Conservation (phyloP, 257 asterid genomes). For the Lavandula angustifolia region DNA sequence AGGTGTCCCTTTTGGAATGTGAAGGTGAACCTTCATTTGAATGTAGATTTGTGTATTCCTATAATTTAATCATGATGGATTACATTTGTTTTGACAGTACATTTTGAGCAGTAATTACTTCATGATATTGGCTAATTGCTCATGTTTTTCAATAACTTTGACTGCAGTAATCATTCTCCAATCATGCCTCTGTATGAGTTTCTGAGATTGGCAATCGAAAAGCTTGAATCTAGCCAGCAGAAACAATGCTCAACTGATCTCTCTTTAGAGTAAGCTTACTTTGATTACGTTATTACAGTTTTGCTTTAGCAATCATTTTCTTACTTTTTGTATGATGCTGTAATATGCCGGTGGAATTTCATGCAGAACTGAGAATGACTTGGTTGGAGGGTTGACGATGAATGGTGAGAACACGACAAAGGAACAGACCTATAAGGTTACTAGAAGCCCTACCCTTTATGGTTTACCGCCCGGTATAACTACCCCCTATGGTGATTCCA, state of each 20-base stretch:
- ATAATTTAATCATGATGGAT: not conserved
- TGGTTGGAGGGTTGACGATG: constrained; percentile 56
- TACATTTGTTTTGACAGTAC: constrained; percentile 2
- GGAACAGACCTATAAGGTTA: not conserved
- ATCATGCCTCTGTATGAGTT: constrained; percentile 78
- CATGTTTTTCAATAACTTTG: not conserved
- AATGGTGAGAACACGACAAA: constrained; percentile 37
- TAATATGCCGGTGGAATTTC: constrained; percentile 18
- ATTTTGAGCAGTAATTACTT: constrained; percentile 18
- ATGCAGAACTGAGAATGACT: constrained; percentile 56
- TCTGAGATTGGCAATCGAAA: constrained; percentile 58
- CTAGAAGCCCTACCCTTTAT: not conserved
- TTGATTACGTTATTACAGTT: not conserved
- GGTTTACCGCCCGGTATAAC: constrained; percentile 10
- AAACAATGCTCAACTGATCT: constrained; percentile 33
- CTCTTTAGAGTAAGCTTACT: constrained; percentile 48
- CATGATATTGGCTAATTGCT: not conserved
- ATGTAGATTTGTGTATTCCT: too few species aligned
- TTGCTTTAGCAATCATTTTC: not conserved
- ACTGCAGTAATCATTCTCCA: constrained; percentile 24
- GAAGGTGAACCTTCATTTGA: constrained; percentile 16
- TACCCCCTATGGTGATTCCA: constrained; percentile 33
- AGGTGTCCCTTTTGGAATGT: too few species aligned
- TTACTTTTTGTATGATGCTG: constrained; percentile 6
- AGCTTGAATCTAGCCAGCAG: constrained; percentile 51